Evolutionary conservation across 1,139 yeast genomes (phyloP), one percentile per base, ranked within the genome.

Genomic region (Blastobotrys niveus): DNA sequence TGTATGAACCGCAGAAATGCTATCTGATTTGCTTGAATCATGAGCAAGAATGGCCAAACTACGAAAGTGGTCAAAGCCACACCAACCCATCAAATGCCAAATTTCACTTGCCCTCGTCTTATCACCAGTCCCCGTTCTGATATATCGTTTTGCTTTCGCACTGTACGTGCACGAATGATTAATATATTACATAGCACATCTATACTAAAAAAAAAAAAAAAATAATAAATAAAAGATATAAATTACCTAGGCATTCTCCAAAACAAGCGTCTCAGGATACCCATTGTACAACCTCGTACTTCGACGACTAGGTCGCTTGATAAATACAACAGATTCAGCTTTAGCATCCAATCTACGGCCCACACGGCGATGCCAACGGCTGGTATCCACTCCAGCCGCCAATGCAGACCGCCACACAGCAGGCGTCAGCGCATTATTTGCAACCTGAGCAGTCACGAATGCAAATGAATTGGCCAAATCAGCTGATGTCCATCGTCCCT

Each of bases 401-500:
- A 38, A 5, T 21, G 25, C 35, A n/a, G 26, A 7, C 27, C 32
- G 31, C 40, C 41, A 42, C 6, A 37, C 14, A 14, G 26, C 18
- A 1, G 41, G 38, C 4, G 45, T 42, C 7, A 42, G 27, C 4
- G 34, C 22, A 18, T 12, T 22, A 8, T 38, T 34, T 7, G 22
- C 17, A 6, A 21, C n/a, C 24, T 42, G 33, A 12, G 19, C 18
- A 10, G 41, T 42, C 17, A 42, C 40, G n/a, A 25, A 12, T 8
- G 37, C 21, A 15, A 37, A 14, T 9, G 20, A 12, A 18, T 34
- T 34, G 5, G 40, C 41, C 15, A 42, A 26, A 21, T 37, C 38
- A 5, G 19, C 19, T 4, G 18, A 27, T 10, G 12, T 20, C 45
- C 45, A 42, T 21, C 26, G 24, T n/a, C 45, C 45, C 14, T 32